These are phyloP conservation scores for Typha latifolia DNA, from an alignment of 176 grass and related monocot genomes.

Conservation along the genomic window DNA sequence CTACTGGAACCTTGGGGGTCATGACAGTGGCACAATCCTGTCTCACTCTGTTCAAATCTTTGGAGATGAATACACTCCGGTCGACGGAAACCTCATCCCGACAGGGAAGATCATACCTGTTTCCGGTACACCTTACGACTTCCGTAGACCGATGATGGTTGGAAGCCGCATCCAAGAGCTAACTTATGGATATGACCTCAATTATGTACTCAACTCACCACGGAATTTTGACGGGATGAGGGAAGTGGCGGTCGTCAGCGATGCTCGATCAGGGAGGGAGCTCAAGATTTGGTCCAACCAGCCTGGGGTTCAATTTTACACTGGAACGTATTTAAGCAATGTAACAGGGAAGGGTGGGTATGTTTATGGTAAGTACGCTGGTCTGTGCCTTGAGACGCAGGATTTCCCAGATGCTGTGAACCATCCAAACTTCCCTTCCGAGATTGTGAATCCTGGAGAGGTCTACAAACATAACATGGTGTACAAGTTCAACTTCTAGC, in stretches of 20 bases:
- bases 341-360: constrained; percentile 42
- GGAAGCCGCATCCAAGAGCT: constrained; percentile 48
- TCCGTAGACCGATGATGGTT: constrained; percentile 31
- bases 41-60: constrained; percentile 48
- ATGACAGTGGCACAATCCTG: constrained; percentile 51
- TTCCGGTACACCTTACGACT: constrained; percentile 54
- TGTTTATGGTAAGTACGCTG: constrained; percentile 33
- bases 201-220: constrained; percentile 38
- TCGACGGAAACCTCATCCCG: constrained; percentile 47
- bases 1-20: constrained; percentile 76
- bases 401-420: constrained; percentile 75
- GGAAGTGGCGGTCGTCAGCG: constrained; percentile 34
- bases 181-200: constrained; percentile 50
- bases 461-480: constrained; percentile 59
- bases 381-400: constrained; percentile 61
- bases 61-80: constrained; percentile 32
- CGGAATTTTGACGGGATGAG: constrained; percentile 23
- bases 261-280: constrained; percentile 34
- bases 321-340: constrained; percentile 37
- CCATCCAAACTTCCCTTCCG: constrained; percentile 70
- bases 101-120: constrained; percentile 41
- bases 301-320: constrained; percentile 69
- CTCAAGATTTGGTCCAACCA: constrained; percentile 79
- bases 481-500: constrained; percentile 52
- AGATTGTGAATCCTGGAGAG: constrained; percentile 46